Evolutionary conservation across 139 green algal genomes (phyloP).

Genomic region (Gonium pectorale): DNA sequence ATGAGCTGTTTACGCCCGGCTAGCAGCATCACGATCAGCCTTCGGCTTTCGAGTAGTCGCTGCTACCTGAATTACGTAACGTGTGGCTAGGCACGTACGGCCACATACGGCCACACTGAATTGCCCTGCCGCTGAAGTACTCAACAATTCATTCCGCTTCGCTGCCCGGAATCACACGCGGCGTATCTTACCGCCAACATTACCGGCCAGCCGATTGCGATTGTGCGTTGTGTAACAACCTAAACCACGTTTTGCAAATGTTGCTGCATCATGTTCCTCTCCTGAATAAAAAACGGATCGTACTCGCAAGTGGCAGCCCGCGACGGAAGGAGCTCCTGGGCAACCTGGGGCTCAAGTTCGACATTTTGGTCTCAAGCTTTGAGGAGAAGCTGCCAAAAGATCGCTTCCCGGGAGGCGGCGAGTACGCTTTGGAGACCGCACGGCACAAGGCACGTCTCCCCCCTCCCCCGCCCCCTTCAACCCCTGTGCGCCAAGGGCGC

Average conservation of each 20-base stretch:
- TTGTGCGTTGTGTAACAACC: not conserved
- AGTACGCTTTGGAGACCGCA: constrained; percentile 84
- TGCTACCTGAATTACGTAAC: no score
- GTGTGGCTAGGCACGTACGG: no score
- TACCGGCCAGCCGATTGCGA: no score
- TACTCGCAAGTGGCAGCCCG: constrained; percentile 78
- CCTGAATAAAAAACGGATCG: constrained; percentile 64
- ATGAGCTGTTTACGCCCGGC: no score
- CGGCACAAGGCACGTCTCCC: constrained; percentile 84
- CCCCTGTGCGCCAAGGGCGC: not conserved
- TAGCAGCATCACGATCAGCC: no score
- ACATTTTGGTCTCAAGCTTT: constrained; percentile 80
- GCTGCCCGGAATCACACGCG: no score
- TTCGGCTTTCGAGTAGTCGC: no score
- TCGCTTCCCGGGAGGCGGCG: constrained; percentile 50
- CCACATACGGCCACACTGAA: no score
- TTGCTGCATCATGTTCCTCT: constrained; percentile 66
- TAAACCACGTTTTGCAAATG: not conserved
- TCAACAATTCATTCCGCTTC: no score
- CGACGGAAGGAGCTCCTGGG: constrained; percentile 75
- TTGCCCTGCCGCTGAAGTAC: no score
- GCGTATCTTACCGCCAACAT: no score
- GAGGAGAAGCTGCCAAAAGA: constrained; percentile 83
- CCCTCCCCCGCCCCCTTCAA: no score
- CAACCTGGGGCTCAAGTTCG: constrained; percentile 77